Conservation (phyloP, 1,139 yeast species). For the Schwanniomyces etchellsii region DNA sequence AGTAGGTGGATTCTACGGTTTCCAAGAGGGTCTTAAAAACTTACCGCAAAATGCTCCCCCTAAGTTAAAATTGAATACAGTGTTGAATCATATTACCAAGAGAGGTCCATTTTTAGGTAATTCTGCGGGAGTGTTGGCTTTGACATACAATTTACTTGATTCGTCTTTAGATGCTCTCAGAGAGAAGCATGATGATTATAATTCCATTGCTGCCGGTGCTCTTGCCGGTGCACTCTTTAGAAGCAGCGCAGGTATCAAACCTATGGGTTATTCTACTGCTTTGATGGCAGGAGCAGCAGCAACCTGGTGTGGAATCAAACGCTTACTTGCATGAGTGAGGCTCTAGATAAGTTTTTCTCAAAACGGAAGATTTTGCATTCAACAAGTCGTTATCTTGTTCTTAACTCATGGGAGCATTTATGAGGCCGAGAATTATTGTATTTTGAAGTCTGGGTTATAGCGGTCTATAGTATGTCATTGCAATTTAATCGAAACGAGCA, state of each 20-base stretch:
- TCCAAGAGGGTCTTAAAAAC: conserved; percentile 75
- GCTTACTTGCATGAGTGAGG: conserved; percentile 23
- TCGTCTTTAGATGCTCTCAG: conserved; percentile 72
- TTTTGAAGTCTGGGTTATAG: too few relatives aligned
- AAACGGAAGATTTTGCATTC: neutral
- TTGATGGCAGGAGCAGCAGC: conserved; percentile 89
- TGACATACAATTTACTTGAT: conserved; percentile 81
- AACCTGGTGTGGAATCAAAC: conserved; percentile 84
- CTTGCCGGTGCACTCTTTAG: conserved; percentile 89
- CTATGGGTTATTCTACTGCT: conserved; percentile 84
- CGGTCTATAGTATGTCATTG: too few relatives aligned
- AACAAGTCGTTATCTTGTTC: neutral
- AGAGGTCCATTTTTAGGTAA: conserved; percentile 96
- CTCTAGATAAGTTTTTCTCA: neutral
- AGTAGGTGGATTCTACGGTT: conserved; percentile 82
- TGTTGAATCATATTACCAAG: conserved; percentile 86
- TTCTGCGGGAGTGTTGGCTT: conserved; percentile 89
- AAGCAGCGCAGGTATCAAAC: conserved; percentile 77
- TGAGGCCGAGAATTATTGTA: too few relatives aligned
- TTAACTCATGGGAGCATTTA: too few relatives aligned
- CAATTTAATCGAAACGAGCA: too few relatives aligned
- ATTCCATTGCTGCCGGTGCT: conserved; percentile 87
- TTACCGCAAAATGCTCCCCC: conserved; percentile 71
- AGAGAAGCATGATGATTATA: conserved; percentile 82
- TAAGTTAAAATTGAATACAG: conserved; percentile 78